These are phyloP conservation scores for Leucoagaricus sp. DNA, from an alignment of 1,284 basidiomycete species.

Conservation along the genomic window DNA sequence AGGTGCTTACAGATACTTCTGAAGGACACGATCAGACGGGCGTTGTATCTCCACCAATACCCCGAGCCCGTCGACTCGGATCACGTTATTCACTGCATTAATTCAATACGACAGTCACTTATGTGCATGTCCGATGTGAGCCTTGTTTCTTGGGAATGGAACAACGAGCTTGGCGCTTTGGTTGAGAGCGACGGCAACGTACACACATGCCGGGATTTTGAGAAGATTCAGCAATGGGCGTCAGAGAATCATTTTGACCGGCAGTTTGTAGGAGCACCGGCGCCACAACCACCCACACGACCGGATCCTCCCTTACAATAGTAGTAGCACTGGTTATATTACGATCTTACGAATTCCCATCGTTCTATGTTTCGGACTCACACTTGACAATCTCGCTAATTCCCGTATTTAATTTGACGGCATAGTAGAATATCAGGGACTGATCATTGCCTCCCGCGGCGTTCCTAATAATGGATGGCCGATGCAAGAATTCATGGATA, in stretches of 20 bases:
- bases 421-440: not conserved
- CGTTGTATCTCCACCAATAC: conserved; percentile 26
- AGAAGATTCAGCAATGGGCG: conserved; percentile 27
- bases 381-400: not conserved
- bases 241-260: conserved; percentile 16
- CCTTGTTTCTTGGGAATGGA: conserved; percentile 28
- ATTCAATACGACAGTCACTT: conserved; percentile 30
- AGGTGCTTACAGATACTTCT: not conserved
- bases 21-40: conserved; percentile 32
- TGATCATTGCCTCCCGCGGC: not conserved
- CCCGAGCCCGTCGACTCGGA: conserved; percentile 16
- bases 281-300: not conserved
- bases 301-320: no score
- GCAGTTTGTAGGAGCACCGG: not conserved
- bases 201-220: conserved; percentile 27
- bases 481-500: no score
- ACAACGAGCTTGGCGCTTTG: conserved; percentile 19
- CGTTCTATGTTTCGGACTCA: not conserved
- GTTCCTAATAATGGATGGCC: no score
- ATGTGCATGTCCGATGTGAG: conserved; percentile 28
- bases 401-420: not conserved
- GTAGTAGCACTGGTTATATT: no score
- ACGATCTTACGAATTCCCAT: not conserved
- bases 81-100: conserved; percentile 31
- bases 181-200: conserved; percentile 20